Conservation (phyloP, 345 rosid species). For the Brassica napus region Da-Ae NC_063446.1:47175001-47175500, state of each 20-base stretch:
- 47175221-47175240: conserved; percentile 73
- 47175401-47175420: conserved; percentile 73
- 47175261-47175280: conserved; percentile 15
- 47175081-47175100: conserved; percentile 86
- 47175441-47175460: conserved; percentile 98
- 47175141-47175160: conserved; percentile 96
- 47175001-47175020: conserved; percentile 1
- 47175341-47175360: conserved; percentile 90
- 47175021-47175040: conserved; percentile 45
- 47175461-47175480: conserved; percentile 50
- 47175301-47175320: conserved; percentile 20
- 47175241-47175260: conserved; percentile 32
- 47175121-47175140: conserved; percentile 89
- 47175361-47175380: conserved; percentile 94
- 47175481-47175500: conserved; percentile 19
- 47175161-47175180: conserved; percentile 97
- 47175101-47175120: conserved; percentile 89
- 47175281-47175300: conserved; percentile 4
- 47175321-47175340: conserved; percentile 60
- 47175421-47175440: conserved; percentile 94
- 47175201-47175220: conserved; percentile 97
- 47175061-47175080: conserved; percentile 94
- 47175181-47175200: conserved; percentile 92
- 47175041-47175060: conserved; percentile 89
- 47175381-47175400: conserved; percentile 95